These are phyloP conservation scores for Pyronema omphalodes DNA, from an alignment of 495 filamentous ascomycete species.

Conservation along the genomic window DNA sequence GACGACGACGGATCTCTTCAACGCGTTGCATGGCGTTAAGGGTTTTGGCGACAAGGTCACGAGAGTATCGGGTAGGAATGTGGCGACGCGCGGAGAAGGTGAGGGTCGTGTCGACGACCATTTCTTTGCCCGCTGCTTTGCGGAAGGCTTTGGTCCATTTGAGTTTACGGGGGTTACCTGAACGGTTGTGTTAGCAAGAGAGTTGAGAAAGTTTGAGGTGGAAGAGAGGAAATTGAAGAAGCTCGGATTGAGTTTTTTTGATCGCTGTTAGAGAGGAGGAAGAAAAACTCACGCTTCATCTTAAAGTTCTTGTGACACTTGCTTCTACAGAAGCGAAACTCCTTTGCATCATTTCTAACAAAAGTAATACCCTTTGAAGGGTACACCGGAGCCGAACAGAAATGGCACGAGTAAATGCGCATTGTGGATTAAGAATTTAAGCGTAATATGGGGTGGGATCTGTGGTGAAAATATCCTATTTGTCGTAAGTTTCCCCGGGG, in stretches of 20 bases:
- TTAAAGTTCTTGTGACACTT: slow-evolving; percentile 99
- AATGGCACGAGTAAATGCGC: slow-evolving; percentile 23
- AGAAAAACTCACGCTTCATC: slow-evolving; percentile 61
- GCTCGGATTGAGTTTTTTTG: not conserved
- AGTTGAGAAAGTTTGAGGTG: not conserved
- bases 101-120: slow-evolving; percentile 86
- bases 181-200: not conserved
- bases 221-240: not conserved
- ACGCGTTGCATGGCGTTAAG: slow-evolving; percentile 84
- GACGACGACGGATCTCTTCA: slow-evolving; percentile 59
- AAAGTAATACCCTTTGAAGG: slow-evolving; percentile 81
- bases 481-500: too few relatives aligned
- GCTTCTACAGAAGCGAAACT: slow-evolving; percentile 55
- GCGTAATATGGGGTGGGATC: too few relatives aligned
- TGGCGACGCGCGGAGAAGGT: slow-evolving; percentile 84
- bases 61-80: slow-evolving; percentile 85
- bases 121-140: slow-evolving; percentile 66
- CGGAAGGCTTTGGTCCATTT: slow-evolving; percentile 79
- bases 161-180: slow-evolving; percentile 44
- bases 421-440: slow-evolving; percentile 6
- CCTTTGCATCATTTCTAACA: slow-evolving; percentile 51
- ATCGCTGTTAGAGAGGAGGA: not conserved
- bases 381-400: slow-evolving; percentile 43
- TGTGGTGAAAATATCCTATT: too few relatives aligned
- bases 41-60: slow-evolving; percentile 69